phyloP scores from a whole-genome alignment of 2,329 filamentous ascomycete species.

The Lanzia echinophila region DNA sequence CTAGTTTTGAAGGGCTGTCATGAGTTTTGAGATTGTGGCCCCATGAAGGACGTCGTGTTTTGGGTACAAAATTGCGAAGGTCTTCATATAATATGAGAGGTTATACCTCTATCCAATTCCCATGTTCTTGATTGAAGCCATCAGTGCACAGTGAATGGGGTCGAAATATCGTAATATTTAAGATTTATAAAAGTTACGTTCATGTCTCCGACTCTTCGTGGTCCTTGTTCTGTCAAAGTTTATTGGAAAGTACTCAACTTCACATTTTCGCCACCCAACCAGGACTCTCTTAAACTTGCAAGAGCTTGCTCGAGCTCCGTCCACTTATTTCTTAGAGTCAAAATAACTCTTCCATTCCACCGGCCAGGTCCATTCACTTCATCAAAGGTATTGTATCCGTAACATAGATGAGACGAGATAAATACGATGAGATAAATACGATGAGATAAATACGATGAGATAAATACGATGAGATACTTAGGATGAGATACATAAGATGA shows the following conservation, averaged over 20 bases:
- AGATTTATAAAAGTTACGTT: neutral
- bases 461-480: too few relatives aligned
- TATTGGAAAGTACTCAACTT: neutral
- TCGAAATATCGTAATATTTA: too few relatives aligned
- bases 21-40: neutral
- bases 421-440: too few relatives aligned
- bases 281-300: neutral
- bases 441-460: too few relatives aligned
- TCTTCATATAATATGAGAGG: too few relatives aligned
- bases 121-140: too few relatives aligned
- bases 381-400: neutral
- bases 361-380: neutral
- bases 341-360: neutral
- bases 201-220: neutral
- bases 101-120: too few relatives aligned
- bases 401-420: too few relatives aligned
- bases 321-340: neutral
- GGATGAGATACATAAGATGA: too few relatives aligned
- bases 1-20: neutral
- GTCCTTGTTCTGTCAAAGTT: neutral
- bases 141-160: too few relatives aligned
- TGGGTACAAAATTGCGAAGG: too few relatives aligned
- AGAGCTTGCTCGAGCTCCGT: neutral
- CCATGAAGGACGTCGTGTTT: neutral
- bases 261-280: neutral